Evolutionary conservation across 371 early-diverging fungal species (phyloP), one percentile per base, ranked within the genome.

Genomic region (Saksenaea vasiformis): DNA sequence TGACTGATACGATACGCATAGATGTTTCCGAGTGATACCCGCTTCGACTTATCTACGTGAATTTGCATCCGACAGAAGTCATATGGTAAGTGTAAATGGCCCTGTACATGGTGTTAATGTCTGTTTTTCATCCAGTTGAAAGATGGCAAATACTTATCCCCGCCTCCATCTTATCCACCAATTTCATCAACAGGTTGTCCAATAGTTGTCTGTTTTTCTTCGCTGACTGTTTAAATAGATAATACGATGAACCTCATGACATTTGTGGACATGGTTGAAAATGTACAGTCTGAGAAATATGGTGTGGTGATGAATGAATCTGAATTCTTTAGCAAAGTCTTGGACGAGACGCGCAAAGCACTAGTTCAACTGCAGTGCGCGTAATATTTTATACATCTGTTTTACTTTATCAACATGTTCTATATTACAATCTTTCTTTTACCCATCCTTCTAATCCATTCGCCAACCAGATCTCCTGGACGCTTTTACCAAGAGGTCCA

Each of bases 391-490:
- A 22, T 47, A 19, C 17, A 43, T 11, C 7, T 47, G 22, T 10
- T 47, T 2, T 47, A 47, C n/a, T 22, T 47, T 24, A 22, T 22
- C 10, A 4, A 19, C 2, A 19, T 47, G n/a, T 19, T 55, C 56
- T 47, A 47, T 47, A 47, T 64, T 74, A 78, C 62, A 80, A 65
- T 68, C 82, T 63, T 61, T 82, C 71, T 57, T 87, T 86, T 56
- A 93, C 93, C 97, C 96, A 97, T 57, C 89, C 90, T 77, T 96
- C 97, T 57, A 97, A 83, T 38, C 96, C 96, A 36, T 92, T 94
- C 17, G 88, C 93, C 19, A 94, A 88, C 84, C 95, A 89, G 58
- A 97, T 82, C 73, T 96, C 95, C 78, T 97, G 97, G 14, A 95
- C 95, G 53, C 94, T 93, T 79, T 77, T 89, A 31, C 97, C 97